Conservation (phyloP, 306 rosid genomes). For the Nissolia schottii region DNA sequence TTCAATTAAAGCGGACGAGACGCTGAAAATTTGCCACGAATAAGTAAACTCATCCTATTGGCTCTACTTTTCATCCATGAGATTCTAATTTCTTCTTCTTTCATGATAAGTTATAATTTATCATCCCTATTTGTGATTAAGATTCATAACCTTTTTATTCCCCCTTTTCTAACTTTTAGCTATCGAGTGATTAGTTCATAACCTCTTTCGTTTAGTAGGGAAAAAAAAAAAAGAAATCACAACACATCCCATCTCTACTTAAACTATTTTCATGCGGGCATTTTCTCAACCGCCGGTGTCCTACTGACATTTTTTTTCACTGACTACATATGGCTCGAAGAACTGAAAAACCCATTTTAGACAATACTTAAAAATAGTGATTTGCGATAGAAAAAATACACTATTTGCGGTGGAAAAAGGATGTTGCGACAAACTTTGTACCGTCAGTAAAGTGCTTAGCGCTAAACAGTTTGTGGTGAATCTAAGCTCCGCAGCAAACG, state of each 20-base stretch:
- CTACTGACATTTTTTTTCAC: too few species aligned
- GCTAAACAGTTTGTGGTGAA: too few species aligned
- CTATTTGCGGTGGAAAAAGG: too few species aligned
- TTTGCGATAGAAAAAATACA: too few species aligned
- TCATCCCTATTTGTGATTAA: neutral
- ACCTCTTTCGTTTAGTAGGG: neutral
- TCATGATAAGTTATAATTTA: neutral
- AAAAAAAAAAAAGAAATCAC: too few species aligned
- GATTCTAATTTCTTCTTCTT: neutral
- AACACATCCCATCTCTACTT: neutral
- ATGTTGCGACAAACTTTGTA: too few species aligned
- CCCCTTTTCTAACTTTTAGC: neutral
- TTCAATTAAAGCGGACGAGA: constrained; percentile 1
- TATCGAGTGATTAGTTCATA: neutral
- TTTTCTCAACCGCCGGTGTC: too few species aligned
- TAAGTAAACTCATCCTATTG: neutral
- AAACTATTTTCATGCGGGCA: neutral
- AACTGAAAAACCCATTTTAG: too few species aligned
- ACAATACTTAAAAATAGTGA: too few species aligned
- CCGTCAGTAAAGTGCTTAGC: too few species aligned
- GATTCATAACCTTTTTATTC: neutral
- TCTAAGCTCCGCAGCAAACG: too few species aligned
- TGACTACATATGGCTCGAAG: too few species aligned
- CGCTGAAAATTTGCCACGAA: neutral
- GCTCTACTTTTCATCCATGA: neutral